Evolutionary conservation across 495 filamentous ascomycete species (phyloP).

Genomic region (Trichoderma asperelloides): DNA sequence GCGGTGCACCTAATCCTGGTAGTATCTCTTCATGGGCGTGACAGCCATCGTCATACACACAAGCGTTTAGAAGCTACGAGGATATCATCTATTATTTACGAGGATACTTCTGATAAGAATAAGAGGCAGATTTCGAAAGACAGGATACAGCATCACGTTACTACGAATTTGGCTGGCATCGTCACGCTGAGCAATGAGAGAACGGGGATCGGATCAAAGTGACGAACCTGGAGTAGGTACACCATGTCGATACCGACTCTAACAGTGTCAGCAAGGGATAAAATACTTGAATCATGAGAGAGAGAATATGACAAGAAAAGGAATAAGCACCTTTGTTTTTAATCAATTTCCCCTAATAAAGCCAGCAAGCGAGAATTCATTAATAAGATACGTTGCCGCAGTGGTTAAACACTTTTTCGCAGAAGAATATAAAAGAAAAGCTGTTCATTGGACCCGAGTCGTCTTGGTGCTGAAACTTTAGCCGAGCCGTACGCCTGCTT

Average conservation of each 20-base stretch:
- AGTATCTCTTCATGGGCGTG: too few species aligned
- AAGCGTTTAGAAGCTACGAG: too few species aligned
- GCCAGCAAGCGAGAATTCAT: neutral
- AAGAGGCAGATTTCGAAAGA: neutral
- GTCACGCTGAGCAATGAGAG: neutral
- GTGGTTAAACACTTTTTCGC: neutral
- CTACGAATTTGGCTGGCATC: neutral
- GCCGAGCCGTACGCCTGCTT: constrained; percentile 81
- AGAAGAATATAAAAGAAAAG: neutral
- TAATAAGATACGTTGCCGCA: neutral
- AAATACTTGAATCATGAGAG: neutral
- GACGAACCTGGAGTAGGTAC: constrained; percentile 1
- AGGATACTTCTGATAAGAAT: neutral
- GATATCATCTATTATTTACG: neutral
- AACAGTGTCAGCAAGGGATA: neutral
- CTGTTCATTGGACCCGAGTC: neutral
- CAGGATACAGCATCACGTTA: neutral
- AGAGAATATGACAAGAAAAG: neutral
- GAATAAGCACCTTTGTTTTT: constrained; percentile 3
- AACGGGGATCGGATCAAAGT: neutral
- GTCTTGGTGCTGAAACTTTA: constrained; percentile 22
- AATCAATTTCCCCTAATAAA: neutral
- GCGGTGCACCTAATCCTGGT: too few species aligned
- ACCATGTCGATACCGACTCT: neutral
- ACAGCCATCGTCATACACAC: too few species aligned